These are phyloP conservation scores for Alternaria arbusti DNA, from an alignment of 2,329 filamentous ascomycete species.

Conservation along the genomic window DNA sequence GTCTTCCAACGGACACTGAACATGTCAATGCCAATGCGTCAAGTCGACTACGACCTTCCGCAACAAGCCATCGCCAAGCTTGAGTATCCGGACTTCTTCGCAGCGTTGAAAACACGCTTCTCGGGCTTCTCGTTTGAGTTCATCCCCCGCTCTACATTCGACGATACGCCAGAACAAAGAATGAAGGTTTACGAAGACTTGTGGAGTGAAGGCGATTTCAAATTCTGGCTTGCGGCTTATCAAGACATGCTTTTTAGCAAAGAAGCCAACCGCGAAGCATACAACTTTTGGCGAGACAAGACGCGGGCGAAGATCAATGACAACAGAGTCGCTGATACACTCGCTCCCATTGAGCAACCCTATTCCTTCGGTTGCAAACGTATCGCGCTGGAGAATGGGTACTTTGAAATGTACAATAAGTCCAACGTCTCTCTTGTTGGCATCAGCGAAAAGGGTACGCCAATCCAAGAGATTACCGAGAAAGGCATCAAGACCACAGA, in stretches of 20 bases:
- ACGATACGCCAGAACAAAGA: constrained; percentile 25
- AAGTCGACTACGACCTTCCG: constrained; percentile 16
- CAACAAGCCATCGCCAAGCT: constrained; percentile 53
- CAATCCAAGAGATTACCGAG: constrained; percentile 55
- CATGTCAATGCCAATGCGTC: constrained; percentile 30
- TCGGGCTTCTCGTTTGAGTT: constrained; percentile 30
- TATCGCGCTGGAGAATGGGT: constrained; percentile 35
- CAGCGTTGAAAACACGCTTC: constrained; percentile 13
- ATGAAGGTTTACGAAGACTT: constrained; percentile 22
- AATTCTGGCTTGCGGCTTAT: constrained; percentile 39
- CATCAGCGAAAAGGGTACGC: constrained; percentile 36
- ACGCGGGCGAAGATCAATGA: constrained; percentile 46
- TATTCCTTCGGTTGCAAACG: constrained; percentile 33
- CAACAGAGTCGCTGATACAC: constrained; percentile 45
- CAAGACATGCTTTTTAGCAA: constrained; percentile 44
- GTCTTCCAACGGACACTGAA: constrained; percentile 69
- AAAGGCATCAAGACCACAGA: constrained; percentile 57
- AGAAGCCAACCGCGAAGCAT: constrained; percentile 50
- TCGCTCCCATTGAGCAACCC: constrained; percentile 47
- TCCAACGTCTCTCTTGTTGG: constrained; percentile 59
- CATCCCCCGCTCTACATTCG: constrained; percentile 24
- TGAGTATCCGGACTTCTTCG: constrained; percentile 29
- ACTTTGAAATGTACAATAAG: constrained; percentile 49
- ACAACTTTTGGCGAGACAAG: constrained; percentile 54
- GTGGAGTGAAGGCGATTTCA: constrained; percentile 29